A percentile compares a stretch with the other conserved stretches of the same genome.
Evolutionary conservation across 768 basidiomycete genomes (phyloP).

Genomic region (Scleroderma citrinum): DNA sequence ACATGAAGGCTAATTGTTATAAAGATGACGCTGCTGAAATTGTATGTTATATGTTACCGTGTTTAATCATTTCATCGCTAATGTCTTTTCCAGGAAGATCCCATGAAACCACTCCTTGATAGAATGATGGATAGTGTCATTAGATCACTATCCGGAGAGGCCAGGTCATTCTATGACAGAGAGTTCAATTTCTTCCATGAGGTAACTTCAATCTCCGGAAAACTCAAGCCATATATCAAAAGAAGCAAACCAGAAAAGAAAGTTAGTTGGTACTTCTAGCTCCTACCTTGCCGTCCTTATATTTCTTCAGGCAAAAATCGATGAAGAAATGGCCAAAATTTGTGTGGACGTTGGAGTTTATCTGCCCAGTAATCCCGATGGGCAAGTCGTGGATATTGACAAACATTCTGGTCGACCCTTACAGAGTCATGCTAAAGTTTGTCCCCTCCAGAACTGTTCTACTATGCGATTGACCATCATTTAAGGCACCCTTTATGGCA

Average conservation of each 20-base stretch:
- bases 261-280: constrained; percentile 32
- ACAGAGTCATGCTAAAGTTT: constrained; percentile 95
- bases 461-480: background rate
- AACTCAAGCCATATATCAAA: constrained; percentile 94
- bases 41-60: constrained; percentile 40
- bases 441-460: background rate
- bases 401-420: constrained; percentile 93
- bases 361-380: constrained; percentile 95
- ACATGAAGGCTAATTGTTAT: constrained; percentile 98
- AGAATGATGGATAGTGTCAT: constrained; percentile 77
- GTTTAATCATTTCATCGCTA: background rate
- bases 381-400: constrained; percentile 93
- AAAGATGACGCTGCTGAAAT: constrained; percentile 86
- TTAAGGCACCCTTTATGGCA: constrained; percentile 99
- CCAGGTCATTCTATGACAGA: constrained; percentile 83
- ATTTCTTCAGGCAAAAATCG: constrained; percentile 80
- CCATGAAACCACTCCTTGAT: constrained; percentile 96
- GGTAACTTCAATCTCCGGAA: constrained; percentile 97
- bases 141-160: constrained; percentile 80
- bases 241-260: constrained; percentile 96
- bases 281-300: background rate
- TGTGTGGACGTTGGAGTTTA: constrained; percentile 92
- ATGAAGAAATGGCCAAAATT: constrained; percentile 98
- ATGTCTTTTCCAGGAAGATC: constrained; percentile 62
- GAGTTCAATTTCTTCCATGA: constrained; percentile 96